Evolutionary conservation across 2,329 filamentous ascomycete species (phyloP), one percentile per base, ranked within the genome.

Genomic region (Colletotrichum horii): DNA sequence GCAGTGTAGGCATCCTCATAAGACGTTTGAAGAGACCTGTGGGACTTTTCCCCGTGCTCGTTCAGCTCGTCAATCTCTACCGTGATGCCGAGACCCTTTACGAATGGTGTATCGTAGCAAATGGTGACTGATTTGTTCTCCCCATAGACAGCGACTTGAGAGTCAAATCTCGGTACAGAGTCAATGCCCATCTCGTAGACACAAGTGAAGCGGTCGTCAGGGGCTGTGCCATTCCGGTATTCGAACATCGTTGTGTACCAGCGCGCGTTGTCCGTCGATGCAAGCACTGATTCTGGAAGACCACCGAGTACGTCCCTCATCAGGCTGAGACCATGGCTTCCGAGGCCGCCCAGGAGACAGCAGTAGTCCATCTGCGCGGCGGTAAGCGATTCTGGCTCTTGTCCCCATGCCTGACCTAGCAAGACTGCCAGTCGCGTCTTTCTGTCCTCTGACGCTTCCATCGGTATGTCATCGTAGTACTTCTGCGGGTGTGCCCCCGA

Each of bases 141-240:
- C 2, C 87, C 86, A 71, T 89, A 90, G 0, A 91, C 81, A 11
- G 83, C 84, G 8, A 88, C 76, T 61, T 85, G 83, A 4, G 87
- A 85, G 71, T 88, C 87, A 74, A 88, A 88, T n/a, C 80, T 76
- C 2, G 89, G 87, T 6, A 91, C 85, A 1, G 81, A 77, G 76
- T 90, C 87, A 43, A 89, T 84, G 1, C 89, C 89, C 1, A 84
- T 86, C 76, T 91, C 89, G 75, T 90, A 91, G n/a, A 86, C 83
- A 56, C 52, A 56, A 3, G 52, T 56, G 22, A 56, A 56, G 24
- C 24, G 52, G 52, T 56, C 52, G 22, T 56, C 22, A 56, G 52
- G 52, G 14, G 22, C 24, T 6, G 52, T 16, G 24, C 52, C 52
- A 56, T 56, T 56, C 11, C 52, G 24, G 52, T 56, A 56, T 24